Evolutionary conservation across 2,329 filamentous ascomycete species (phyloP).

Genomic region (Fusarium pseudoanthophilum): DNA sequence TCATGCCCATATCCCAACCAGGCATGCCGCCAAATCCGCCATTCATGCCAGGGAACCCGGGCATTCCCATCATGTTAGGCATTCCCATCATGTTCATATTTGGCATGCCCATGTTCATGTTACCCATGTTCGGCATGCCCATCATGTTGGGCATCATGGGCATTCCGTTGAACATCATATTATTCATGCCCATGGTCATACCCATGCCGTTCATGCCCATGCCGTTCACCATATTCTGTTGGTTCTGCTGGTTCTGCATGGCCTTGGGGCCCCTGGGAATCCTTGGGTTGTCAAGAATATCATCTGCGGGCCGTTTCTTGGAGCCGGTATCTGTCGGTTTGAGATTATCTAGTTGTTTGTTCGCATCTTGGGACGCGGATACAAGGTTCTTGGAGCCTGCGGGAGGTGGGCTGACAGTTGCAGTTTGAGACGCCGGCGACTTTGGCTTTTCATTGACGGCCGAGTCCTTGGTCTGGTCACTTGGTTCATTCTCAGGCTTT

Average conservation of each 20-base stretch:
- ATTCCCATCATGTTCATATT: slow-evolving; percentile 48
- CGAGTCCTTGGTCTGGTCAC: slow-evolving; percentile 32
- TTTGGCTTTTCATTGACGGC: slow-evolving; percentile 50
- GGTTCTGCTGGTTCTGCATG: slow-evolving; percentile 68
- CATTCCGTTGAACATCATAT: slow-evolving; percentile 57
- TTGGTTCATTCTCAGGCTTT: slow-evolving; percentile 46
- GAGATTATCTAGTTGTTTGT: slow-evolving; percentile 46
- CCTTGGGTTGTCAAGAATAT: slow-evolving; percentile 71
- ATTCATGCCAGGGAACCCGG: slow-evolving; percentile 46
- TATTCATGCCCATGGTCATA: slow-evolving; percentile 59
- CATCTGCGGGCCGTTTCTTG: slow-evolving; percentile 87
- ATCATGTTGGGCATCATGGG: slow-evolving; percentile 56
- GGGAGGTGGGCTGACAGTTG: slow-evolving; percentile 44
- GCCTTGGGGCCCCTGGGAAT: slow-evolving; percentile 73
- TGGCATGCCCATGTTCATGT: slow-evolving; percentile 52
- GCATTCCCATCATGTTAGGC: slow-evolving; percentile 50
- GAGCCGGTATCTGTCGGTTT: slow-evolving; percentile 53
- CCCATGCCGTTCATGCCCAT: slow-evolving; percentile 60
- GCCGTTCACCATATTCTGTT: slow-evolving; percentile 61
- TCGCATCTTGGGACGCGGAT: slow-evolving; percentile 50
- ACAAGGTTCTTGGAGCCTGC: slow-evolving; percentile 45
- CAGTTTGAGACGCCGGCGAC: slow-evolving; percentile 44
- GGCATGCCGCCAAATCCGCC: slow-evolving; percentile 43
- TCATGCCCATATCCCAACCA: slow-evolving; percentile 45
- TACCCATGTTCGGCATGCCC: slow-evolving; percentile 51